Conservation (phyloP, 441 rosid species). For the Gossypium gossypioides region DNA sequence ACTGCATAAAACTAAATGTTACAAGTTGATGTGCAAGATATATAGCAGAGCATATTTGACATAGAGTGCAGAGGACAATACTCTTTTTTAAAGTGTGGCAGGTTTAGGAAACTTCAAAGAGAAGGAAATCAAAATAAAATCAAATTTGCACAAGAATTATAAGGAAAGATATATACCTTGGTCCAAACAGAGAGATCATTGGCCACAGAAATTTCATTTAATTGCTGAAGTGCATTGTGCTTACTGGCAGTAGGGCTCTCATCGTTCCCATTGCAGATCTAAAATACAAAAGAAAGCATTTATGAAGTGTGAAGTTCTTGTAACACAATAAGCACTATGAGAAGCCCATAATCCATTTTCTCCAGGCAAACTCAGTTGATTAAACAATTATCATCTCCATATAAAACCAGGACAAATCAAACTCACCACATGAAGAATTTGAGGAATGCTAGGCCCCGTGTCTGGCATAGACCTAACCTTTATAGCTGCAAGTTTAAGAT, state of each 20-base stretch:
- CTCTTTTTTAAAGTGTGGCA: not conserved
- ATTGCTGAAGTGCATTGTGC: constrained; percentile 65
- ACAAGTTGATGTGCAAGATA: not conserved
- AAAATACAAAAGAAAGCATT: constrained; percentile 13
- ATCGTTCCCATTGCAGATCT: constrained; percentile 66
- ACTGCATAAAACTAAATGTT: constrained; percentile 40
- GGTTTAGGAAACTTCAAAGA: not conserved
- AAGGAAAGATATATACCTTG: constrained; percentile 33
- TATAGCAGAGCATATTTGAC: not conserved
- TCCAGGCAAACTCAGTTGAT: not conserved
- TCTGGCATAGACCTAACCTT: constrained; percentile 44
- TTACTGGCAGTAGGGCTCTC: constrained; percentile 48
- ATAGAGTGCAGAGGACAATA: not conserved
- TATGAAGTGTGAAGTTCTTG: constrained; percentile 5
- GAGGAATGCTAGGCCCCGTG: constrained; percentile 79
- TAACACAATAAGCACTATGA: not conserved
- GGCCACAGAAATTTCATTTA: constrained; percentile 64
- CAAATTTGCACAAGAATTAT: not conserved
- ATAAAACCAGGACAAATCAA: constrained; percentile 5
- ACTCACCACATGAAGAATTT: constrained; percentile 83
- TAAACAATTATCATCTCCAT: constrained; percentile 4
- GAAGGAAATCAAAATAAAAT: not conserved
- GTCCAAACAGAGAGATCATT: constrained; percentile 66
- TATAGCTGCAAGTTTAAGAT: constrained; percentile 37
- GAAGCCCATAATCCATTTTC: not conserved